These are phyloP conservation scores for Brassica carinata DNA, from an alignment of 345 rosid genomes.

Conservation along the genomic window DNA sequence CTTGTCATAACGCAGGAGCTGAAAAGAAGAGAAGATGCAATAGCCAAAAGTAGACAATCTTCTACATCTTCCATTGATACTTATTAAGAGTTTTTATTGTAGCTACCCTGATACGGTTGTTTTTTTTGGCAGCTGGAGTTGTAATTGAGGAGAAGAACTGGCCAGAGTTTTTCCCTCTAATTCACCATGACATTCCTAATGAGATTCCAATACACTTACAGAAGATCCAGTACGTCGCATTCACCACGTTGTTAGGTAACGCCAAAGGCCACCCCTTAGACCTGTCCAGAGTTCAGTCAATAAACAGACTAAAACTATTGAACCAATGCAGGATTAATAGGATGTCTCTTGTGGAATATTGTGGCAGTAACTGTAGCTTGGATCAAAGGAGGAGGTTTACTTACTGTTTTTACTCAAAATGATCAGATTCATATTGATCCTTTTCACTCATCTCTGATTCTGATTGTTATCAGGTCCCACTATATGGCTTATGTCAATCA, in stretches of 20 bases:
- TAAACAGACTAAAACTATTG: not conserved
- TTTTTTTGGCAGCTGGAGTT: conserved; percentile 76
- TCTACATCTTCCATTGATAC: conserved; percentile 6
- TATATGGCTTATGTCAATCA: conserved; percentile 94
- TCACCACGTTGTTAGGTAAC: conserved; percentile 86
- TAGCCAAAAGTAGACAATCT: conserved; percentile 51
- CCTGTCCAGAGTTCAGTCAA: not conserved
- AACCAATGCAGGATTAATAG: conserved; percentile 63
- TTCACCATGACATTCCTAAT: conserved; percentile 90
- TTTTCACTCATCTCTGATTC: conserved; percentile 23
- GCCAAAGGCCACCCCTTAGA: conserved; percentile 18
- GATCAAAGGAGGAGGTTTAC: conserved; percentile 88
- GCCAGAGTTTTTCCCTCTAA: conserved; percentile 92
- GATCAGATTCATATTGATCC: conserved; percentile 13
- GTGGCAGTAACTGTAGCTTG: conserved; percentile 85
- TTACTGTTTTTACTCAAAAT: conserved; percentile 1
- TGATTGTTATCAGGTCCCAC: conserved; percentile 60
- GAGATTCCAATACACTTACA: conserved; percentile 97
- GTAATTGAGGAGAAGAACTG: conserved; percentile 92
- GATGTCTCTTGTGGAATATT: conserved; percentile 85
- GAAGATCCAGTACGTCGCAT: conserved; percentile 81
- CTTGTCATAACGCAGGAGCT: conserved; percentile 61
- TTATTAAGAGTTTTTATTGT: not conserved
- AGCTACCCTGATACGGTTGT: conserved; percentile 28
- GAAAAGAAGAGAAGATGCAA: conserved; percentile 86